Base-by-base conservation (phyloP, 179 eudicot genomes). In the Amaranthus tricolor region DNA sequence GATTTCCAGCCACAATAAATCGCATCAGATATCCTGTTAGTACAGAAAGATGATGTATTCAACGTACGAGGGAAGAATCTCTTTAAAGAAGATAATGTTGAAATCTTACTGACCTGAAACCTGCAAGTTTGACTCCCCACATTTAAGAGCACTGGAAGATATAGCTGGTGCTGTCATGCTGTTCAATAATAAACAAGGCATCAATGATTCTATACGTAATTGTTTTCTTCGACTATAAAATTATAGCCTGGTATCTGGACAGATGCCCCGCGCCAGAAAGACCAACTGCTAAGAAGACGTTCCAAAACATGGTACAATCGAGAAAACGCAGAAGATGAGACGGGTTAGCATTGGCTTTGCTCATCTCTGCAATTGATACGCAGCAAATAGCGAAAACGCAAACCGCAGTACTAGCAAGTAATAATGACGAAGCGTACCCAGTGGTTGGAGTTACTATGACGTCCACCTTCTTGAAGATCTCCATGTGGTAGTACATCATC, bases 381-480 rank as follows among this genome's bases (percentile, higher is more conserved):
- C 24, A 43, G 5, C 56, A 9, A 45, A 47, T 14, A 16, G 6
- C 15, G 45, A 49, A 68, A 40, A 21, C 31, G 9, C 60, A 11
- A 68, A 16, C 20, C 60, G 60, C 17, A 79, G 16, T 59, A 24
- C 63, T 70, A 40, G 24, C 9, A 53, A 40, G 24, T 5, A 53
- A 74, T 24, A 56, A 74, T 57, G 52, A 15, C 58, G 43, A 68
- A 68, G 75, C 91, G 66, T 95, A 95, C 99, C 97, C 99, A 9
- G 99, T 95, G 56, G 99, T 95, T 49, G 99, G 99, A 70, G 99
- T 90, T 76, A 92, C 96, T 70, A 95, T 90, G 82, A 90, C 78
- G 80, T 95, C 99, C 67, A 87, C 97, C 74, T 89, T 87, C 81
- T 89, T 85, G 75, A 95, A 92, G 68, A 80, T 74, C 89, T 95